Evolutionary conservation across 1,284 basidiomycete genomes (phyloP), one percentile per base, ranked within the genome.

Genomic region (Cryptococcus sp.): DNA sequence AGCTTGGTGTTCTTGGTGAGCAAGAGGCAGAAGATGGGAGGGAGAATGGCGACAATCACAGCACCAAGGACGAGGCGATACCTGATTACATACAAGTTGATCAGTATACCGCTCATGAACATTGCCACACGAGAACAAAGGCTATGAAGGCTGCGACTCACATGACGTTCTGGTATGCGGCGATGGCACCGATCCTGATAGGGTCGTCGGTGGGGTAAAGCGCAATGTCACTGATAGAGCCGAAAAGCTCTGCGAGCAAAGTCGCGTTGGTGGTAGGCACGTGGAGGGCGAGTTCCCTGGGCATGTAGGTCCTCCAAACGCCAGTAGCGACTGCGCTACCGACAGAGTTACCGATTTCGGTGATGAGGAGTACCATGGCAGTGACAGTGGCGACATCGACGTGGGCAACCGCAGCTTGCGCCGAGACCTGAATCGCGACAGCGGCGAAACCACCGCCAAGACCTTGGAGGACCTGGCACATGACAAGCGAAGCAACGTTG

Each of bases 381-480:
- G 88, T 93, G 54, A 88, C 88, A 64, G 88, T 86, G 0, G 89
- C 91, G 20, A 93, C 86, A 66, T 93, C 89, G 27, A 79, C 75
- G 70, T 90, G 90, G 0, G 85, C 81, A 1, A 91, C 90, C 11
- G 85, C 82, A 3, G 88, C 89, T 75, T 93, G 91, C 0, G 89
- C 86, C 41, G 85, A 86, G 56, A 91, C 87, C 73, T 89, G 88
- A 5, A 84, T 81, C 8, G 86, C 79, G 49, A 87, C 82, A 1
- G 87, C 83, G 0, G 89, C 86, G 63, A 91, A 84, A 22, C 90
- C 91, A 19, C 72, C 75, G 8, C 82, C 71, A 13, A 75, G 61
- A 49, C 77, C 76, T 56, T 78, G 77, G 19, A 79, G 71, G 23
- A 75, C 62, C 59, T 79, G 88, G 39, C 86, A 86, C 82, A 85